A percentile compares a stretch with the other conserved stretches of the same genome.
phyloP scores from a whole-genome alignment of 768 basidiomycete species.

The Pleurotus platypus region DNA sequence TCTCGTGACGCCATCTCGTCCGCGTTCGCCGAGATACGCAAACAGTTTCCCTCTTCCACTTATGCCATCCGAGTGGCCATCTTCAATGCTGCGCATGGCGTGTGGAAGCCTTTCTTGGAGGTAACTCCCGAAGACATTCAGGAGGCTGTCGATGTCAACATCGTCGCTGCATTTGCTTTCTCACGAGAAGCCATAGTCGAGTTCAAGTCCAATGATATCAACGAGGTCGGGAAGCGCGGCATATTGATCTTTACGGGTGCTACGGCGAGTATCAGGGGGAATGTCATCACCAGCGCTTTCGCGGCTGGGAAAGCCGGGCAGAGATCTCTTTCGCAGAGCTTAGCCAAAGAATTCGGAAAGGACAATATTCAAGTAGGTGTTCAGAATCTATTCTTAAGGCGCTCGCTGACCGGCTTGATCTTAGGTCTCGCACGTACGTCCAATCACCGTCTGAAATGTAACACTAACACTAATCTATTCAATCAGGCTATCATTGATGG shows the following conservation, averaged over 20 bases:
- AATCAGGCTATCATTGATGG: conserved; percentile 68
- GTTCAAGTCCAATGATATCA: conserved; percentile 54
- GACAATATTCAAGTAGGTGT: conserved; percentile 64
- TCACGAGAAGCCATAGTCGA: conserved; percentile 54
- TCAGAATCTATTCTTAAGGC: background rate
- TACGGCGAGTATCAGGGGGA: conserved; percentile 64
- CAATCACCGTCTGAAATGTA: background rate
- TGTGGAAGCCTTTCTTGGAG: conserved; percentile 68
- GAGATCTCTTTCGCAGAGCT: conserved; percentile 63
- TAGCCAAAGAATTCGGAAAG: conserved; percentile 72
- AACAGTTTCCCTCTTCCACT: conserved; percentile 28
- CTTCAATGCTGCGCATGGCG: conserved; percentile 55
- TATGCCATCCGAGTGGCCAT: conserved; percentile 57
- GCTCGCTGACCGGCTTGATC: background rate
- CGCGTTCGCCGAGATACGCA: conserved; percentile 44
- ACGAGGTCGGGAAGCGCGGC: conserved; percentile 46
- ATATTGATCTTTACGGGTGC: conserved; percentile 72
- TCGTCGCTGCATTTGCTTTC: conserved; percentile 61
- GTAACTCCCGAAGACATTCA: conserved; percentile 56
- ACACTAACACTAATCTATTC: background rate
- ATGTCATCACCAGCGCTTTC: conserved; percentile 55
- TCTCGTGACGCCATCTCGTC: conserved; percentile 46
- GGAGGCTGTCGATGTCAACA: conserved; percentile 44
- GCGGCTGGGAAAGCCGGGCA: conserved; percentile 62
- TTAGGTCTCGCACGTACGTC: conserved; percentile 64